Base-by-base conservation (phyloP, 176 grass and related monocot species). In the Paspalum notatum region DNA sequence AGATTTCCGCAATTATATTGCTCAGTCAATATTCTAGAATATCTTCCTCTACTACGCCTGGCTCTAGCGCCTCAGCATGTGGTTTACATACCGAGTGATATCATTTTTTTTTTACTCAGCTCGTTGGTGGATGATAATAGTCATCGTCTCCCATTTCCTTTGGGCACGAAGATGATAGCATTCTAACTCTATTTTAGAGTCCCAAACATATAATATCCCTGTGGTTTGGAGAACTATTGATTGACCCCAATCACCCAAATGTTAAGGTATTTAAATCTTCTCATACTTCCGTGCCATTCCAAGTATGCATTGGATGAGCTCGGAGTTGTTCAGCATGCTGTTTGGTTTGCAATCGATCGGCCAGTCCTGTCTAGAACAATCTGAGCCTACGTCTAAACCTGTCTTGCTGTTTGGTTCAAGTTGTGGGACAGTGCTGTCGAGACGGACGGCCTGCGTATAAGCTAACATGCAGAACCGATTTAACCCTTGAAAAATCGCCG, bases 1-100 rank as follows among this genome's bases (percentile, higher is more conserved):
- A 79, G 57, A 72, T 79, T 65, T 62, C 55, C 14, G 20, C 59
- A 67, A 67, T 55, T 55, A 37, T 76, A 68, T 59, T 76, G 18
- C 24, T 68, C 24, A 25, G 8, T 27, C 20, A 52, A 26, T 77
- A 69, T 68, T 77, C 18, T 61, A 67, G 11, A 2, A 53, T 58
- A 59, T 84, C 52, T 15, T 77, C 51, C 10, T 44, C 32, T 17
- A 66, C 32, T 17, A 66, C 40, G 49, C 62, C 17, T 84, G 72
- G 82, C 72, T 32, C 37, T 67, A 42, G 49, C 15, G 22, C 21
- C 32, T 43, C 18, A 37, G 5, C 14, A 27, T 51, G 16, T n/a
- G 26, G 44, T 49, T 27, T 32, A 1, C 8, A 59, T 18, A 57
- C 25, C 25, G 18, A 39, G 18, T 5, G 25, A 50, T 22, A 62